Conservation (phyloP, 345 rosid genomes). For the Salix caprea region DNA sequence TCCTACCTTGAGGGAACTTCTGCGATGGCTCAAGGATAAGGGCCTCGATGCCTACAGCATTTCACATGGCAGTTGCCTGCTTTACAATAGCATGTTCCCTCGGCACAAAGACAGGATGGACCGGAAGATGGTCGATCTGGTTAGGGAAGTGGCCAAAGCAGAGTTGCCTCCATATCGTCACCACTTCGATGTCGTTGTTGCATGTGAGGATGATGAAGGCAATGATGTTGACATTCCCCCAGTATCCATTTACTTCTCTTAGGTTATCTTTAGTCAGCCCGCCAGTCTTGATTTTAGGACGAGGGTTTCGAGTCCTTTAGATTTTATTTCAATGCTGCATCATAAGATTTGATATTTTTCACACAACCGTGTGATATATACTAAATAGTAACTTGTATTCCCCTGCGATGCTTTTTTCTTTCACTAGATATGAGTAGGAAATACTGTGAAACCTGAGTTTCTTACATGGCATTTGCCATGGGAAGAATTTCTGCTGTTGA, state of each 20-base stretch:
- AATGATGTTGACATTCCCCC: conserved; percentile 87
- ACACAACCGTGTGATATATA: background rate
- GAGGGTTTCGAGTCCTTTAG: background rate
- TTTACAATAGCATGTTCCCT: conserved; percentile 85
- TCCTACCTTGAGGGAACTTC: conserved; percentile 68
- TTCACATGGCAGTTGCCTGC: conserved; percentile 81
- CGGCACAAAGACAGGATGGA: conserved; percentile 82
- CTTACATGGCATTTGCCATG: background rate
- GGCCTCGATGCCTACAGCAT: conserved; percentile 90
- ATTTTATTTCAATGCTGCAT: background rate
- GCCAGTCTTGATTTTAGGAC: background rate
- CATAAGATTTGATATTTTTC: background rate
- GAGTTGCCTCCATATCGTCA: conserved; percentile 64
- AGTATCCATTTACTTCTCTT: conserved; percentile 70
- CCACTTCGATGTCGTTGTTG: conserved; percentile 89
- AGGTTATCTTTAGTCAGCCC: background rate
- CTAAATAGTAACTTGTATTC: background rate
- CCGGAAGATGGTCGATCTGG: conserved; percentile 71
- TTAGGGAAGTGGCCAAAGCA: conserved; percentile 73
- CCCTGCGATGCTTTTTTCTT: too few species aligned
- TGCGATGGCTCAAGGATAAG: conserved; percentile 72
- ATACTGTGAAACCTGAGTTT: background rate
- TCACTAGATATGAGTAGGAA: background rate
- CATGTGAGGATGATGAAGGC: conserved; percentile 82
- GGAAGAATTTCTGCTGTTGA: background rate